Evolutionary conservation across 148 eudicot genomes (phyloP).

Genomic region (Chenopodium suecicum): DNA sequence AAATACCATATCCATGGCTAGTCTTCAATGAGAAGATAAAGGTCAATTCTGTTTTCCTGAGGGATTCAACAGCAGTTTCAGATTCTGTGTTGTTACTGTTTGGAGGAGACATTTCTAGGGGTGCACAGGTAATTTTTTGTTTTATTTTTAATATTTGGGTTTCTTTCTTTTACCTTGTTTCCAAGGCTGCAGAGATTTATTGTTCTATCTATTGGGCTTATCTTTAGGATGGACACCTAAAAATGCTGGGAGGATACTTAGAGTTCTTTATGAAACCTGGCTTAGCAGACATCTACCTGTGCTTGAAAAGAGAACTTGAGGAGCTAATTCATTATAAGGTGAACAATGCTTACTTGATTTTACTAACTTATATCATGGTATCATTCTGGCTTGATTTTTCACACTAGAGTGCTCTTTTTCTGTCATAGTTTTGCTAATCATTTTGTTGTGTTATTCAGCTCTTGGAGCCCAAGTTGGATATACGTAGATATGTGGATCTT

Average conservation of each 20-base stretch:
- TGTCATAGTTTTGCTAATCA: neutral
- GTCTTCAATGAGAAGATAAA: slow-evolving; percentile 95
- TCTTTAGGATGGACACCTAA: slow-evolving; percentile 81
- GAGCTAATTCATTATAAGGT: slow-evolving; percentile 82
- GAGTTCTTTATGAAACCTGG: slow-evolving; percentile 91
- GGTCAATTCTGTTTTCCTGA: slow-evolving; percentile 84
- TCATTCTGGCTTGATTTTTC: slow-evolving; percentile 1
- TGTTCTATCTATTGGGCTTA: neutral
- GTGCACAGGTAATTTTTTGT: slow-evolving; percentile 47
- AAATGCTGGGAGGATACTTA: slow-evolving; percentile 93
- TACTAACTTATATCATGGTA: neutral
- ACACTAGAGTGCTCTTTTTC: neutral
- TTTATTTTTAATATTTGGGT: neutral
- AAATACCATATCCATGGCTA: slow-evolving; percentile 88
- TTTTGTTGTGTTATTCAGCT: slow-evolving; percentile 46
- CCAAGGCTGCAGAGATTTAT: neutral
- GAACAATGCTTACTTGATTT: slow-evolving; percentile 1
- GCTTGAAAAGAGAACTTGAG: slow-evolving; percentile 67
- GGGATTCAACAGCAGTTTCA: slow-evolving; percentile 94
- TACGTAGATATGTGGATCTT: slow-evolving; percentile 49
- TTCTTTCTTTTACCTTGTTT: slow-evolving; percentile 2
- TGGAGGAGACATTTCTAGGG: slow-evolving; percentile 72
- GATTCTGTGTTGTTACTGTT: slow-evolving; percentile 85
- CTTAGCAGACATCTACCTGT: slow-evolving; percentile 64
- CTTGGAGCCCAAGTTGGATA: slow-evolving; percentile 54